Evolutionary conservation across 306 rosid species (phyloP).

Genomic region (Urtica urens): DNA sequence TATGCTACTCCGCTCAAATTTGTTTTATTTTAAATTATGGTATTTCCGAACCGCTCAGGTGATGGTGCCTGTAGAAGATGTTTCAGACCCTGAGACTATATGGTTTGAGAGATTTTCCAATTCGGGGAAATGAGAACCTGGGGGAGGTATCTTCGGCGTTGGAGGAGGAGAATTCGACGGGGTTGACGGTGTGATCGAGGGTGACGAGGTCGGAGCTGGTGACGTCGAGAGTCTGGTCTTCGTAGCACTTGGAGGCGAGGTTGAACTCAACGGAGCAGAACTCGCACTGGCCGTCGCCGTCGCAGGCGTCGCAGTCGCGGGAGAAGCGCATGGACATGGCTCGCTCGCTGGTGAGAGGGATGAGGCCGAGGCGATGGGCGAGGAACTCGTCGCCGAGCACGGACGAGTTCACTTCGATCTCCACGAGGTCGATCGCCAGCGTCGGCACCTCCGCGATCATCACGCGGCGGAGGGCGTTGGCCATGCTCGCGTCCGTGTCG

Average conservation of each 20-base stretch:
- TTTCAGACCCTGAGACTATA: too few relatives aligned
- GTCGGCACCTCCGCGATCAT: conserved; percentile 97
- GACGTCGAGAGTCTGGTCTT: conserved; percentile 77
- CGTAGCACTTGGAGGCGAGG: conserved; percentile 64
- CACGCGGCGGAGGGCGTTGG: conserved; percentile 93
- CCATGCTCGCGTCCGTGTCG: conserved; percentile 79
- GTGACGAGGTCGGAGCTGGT: conserved; percentile 72
- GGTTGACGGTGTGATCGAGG: conserved; percentile 84
- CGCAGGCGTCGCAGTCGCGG: conserved; percentile 97
- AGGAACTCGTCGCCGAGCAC: conserved; percentile 94
- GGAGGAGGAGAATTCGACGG: conserved; percentile 69
- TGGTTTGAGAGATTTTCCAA: too few relatives aligned
- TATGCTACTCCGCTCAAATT: too few relatives aligned
- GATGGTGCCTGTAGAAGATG: too few relatives aligned
- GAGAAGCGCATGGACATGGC: conserved; percentile 98
- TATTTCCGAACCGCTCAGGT: too few relatives aligned
- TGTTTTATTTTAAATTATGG: too few relatives aligned
- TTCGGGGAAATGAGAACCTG: too few relatives aligned
- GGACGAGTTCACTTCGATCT: conserved; percentile 88
- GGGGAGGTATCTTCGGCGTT: conserved; percentile 35
- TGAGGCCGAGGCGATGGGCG: conserved; percentile 87
- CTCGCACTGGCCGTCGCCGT: conserved; percentile 97
- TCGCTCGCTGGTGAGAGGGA: conserved; percentile 76
- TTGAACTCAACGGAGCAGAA: conserved; percentile 94
- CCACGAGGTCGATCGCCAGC: conserved; percentile 84